These are phyloP conservation scores for Epichloe typhina DNA, from an alignment of 2,329 filamentous ascomycete species.

Conservation along the genomic window DNA sequence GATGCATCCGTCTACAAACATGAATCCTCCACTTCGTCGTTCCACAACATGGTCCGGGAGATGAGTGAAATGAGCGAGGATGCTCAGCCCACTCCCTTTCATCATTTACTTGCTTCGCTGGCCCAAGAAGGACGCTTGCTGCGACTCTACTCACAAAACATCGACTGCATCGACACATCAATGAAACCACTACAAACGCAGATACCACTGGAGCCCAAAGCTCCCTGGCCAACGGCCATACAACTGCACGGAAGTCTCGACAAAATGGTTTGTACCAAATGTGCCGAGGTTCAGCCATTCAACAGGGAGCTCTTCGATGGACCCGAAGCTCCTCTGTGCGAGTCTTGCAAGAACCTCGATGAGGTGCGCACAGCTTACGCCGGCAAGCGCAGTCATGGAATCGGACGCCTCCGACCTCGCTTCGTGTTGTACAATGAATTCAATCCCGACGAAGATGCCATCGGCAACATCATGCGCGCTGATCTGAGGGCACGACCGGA, in stretches of 20 bases:
- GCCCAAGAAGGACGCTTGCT: constrained; percentile 77
- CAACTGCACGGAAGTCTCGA: constrained; percentile 88
- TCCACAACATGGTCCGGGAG: constrained; percentile 94
- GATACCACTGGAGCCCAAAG: constrained; percentile 69
- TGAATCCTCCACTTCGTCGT: constrained; percentile 73
- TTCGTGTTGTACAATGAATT: constrained; percentile 97
- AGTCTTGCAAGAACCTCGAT: constrained; percentile 61
- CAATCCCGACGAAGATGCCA: constrained; percentile 92
- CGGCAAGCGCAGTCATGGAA: constrained; percentile 84
- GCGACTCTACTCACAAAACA: constrained; percentile 91
- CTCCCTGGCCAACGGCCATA: constrained; percentile 84
- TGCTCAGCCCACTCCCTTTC: constrained; percentile 76
- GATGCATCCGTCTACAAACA: constrained; percentile 96
- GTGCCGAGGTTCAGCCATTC: constrained; percentile 62
- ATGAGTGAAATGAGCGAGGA: constrained; percentile 66
- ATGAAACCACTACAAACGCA: constrained; percentile 67
- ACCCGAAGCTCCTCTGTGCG: constrained; percentile 69
- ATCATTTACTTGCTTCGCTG: constrained; percentile 83
- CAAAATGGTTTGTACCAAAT: constrained; percentile 97
- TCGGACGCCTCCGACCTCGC: constrained; percentile 76
- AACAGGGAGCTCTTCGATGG: constrained; percentile 70
- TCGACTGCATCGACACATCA: constrained; percentile 84
- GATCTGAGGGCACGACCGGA: constrained; percentile 80
- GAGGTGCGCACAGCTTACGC: constrained; percentile 59
- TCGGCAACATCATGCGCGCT: constrained; percentile 76